Conservation (phyloP, 257 asterid genomes). For the Mentha longifolia region DNA sequence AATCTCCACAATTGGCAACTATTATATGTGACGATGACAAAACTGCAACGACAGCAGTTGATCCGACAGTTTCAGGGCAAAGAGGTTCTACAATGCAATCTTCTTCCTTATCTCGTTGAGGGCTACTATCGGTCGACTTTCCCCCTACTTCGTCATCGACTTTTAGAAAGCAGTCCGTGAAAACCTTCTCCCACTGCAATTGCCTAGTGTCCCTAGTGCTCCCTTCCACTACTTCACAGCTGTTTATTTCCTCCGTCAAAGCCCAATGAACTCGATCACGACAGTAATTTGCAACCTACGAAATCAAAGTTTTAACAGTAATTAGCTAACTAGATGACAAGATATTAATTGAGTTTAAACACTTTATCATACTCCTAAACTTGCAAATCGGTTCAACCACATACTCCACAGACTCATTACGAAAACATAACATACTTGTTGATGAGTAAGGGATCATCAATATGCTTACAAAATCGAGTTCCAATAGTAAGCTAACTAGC, state of each 20-base stretch:
- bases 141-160: slow-evolving; percentile 84
- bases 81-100: slow-evolving; percentile 49
- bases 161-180: slow-evolving; percentile 63
- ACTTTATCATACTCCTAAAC: background rate
- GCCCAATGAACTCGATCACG: slow-evolving; percentile 73
- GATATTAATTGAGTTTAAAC: background rate
- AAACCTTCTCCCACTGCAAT: slow-evolving; percentile 71
- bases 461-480: slow-evolving; percentile 47
- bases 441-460: too few species aligned
- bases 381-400: too few species aligned
- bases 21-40: slow-evolving; percentile 78
- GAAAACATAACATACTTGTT: too few species aligned
- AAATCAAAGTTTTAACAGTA: slow-evolving; percentile 2
- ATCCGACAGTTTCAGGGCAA: slow-evolving; percentile 83
- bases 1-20: slow-evolving; percentile 87
- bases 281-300: slow-evolving; percentile 87
- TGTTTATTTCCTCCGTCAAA: slow-evolving; percentile 62
- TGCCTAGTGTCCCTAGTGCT: slow-evolving; percentile 54
- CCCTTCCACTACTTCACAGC: slow-evolving; percentile 35
- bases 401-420: too few species aligned
- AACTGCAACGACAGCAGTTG: slow-evolving; percentile 83
- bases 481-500: background rate
- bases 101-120: slow-evolving; percentile 31
- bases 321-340: background rate
- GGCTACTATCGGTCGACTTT: slow-evolving; percentile 27